phyloP scores from a whole-genome alignment of 192 early-diverging fungal species.

The Backusella westeae region DNA sequence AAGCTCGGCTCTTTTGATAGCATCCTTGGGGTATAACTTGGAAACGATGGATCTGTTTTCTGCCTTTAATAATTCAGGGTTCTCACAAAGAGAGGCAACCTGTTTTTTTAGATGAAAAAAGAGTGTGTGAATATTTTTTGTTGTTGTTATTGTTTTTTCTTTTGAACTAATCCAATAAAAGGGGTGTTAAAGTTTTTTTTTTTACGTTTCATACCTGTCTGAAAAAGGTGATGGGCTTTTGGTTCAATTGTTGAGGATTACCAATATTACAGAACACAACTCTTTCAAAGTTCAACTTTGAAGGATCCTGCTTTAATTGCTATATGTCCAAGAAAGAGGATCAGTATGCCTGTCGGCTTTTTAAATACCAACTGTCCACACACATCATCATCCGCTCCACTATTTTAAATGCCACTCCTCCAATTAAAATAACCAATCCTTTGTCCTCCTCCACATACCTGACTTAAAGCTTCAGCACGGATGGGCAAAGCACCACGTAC shows the following conservation, averaged over 20 bases:
- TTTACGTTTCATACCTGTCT: constrained; percentile 65
- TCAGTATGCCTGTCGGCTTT: not conserved
- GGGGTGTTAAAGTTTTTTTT: not conserved
- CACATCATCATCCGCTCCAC: not conserved
- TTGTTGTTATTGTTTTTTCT: not conserved
- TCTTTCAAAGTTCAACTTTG: constrained; percentile 60
- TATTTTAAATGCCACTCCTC: not conserved
- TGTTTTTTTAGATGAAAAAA: constrained; percentile 20
- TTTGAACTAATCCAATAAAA: not conserved
- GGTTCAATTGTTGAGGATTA: constrained; percentile 87
- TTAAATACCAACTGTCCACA: not conserved
- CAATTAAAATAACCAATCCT: not conserved
- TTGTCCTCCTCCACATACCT: constrained; percentile 26
- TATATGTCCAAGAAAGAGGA: not conserved
- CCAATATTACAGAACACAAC: constrained; percentile 88
- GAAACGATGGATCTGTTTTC: constrained; percentile 52
- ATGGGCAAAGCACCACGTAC: constrained; percentile 96
- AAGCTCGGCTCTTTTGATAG: constrained; percentile 77
- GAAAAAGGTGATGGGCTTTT: constrained; percentile 95
- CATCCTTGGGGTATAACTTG: constrained; percentile 80
- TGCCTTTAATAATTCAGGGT: constrained; percentile 73
- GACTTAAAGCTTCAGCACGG: constrained; percentile 79
- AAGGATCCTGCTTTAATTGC: constrained; percentile 44
- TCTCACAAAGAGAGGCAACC: constrained; percentile 87
- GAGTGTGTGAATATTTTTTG: not conserved